Base-by-base conservation (phyloP, 352 stramenopile species). In the Phytophthora crassamura region DNA sequence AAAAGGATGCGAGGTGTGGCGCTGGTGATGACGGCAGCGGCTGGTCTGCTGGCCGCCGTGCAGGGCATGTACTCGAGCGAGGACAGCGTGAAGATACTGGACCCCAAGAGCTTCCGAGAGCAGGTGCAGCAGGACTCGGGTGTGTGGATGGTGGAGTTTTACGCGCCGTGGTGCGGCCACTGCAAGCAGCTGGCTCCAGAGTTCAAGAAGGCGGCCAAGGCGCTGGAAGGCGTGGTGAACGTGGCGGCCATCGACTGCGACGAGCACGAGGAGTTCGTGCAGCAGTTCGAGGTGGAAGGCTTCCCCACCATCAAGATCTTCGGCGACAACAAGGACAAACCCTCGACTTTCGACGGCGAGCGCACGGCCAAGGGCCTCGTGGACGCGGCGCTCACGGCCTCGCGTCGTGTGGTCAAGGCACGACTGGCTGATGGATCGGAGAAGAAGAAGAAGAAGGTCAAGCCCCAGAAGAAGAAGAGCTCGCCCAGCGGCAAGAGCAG, bases 231-330 rank as follows among this genome's bases (percentile, higher is more conserved):
- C 30, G 81, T 97, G 30, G 93, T 98, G 30, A 97, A 97, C 34
- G 69, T 98, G 16, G 95, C 84, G 35, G 90, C 91, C 5, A 77
- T 96, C 32, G 86, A 96, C 54, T 94, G 83, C 35, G 73, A 95
- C 38, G 65, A 94, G 59, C 80, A 97, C 67, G 82, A 93, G 64
- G 70, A 84, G 1, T 76, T 98, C 11, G 90, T 94, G 18, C 78
- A 80, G 32, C 72, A 96, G 64, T 98, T 95, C 65, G 88, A 77
- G 22, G 88, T 98, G 20, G 72, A 93, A 62, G 94, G 94, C 15
- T 98, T 96, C 69, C 95, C 95, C 15, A 98, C 94, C 8, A 98
- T 98, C 70, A 98, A 98, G 69, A 78, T 98, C 41, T 98, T 98
- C 67, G 84, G 83, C 34, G 84, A 84, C 5, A 73, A 95, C 77